phyloP scores from a whole-genome alignment of 2,329 filamentous ascomycete species.

The Magnaporthales sp. region DNA sequence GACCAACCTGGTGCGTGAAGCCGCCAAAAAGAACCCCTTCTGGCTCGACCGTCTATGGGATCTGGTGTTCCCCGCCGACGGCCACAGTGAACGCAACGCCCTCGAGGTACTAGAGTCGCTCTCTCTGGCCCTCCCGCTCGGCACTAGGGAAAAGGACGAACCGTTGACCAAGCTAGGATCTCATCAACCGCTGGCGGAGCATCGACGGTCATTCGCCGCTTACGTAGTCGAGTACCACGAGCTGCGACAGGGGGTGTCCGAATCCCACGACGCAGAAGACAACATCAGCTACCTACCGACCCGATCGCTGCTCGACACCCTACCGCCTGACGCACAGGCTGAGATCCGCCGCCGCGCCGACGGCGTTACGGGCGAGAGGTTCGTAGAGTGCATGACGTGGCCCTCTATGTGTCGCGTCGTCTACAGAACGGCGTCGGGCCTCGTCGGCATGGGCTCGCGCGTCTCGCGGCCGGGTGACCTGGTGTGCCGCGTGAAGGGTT shows the following conservation, averaged over 20 bases:
- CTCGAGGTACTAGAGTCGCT: constrained; percentile 9
- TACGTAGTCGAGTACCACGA: constrained; percentile 11
- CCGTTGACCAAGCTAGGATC: constrained; percentile 2
- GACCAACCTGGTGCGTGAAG: constrained; percentile 8
- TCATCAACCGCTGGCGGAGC: constrained; percentile 7
- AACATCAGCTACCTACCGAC: constrained; percentile 4
- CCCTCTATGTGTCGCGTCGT: constrained; percentile 11
- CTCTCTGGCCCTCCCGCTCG: constrained; percentile 9
- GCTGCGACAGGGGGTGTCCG: constrained; percentile 1
- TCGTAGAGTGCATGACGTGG: constrained; percentile 12
- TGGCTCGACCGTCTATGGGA: constrained; percentile 11
- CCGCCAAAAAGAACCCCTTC: constrained; percentile 10
- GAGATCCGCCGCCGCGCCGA: constrained; percentile 9
- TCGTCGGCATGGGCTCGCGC: constrained; percentile 11
- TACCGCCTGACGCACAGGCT: constrained; percentile 8
- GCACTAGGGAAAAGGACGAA: constrained; percentile 9
- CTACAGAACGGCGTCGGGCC: constrained; percentile 10
- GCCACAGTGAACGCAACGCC: neutral
- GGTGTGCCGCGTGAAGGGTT: constrained; percentile 10
- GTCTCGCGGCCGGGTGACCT: constrained; percentile 10
- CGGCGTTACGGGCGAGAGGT: constrained; percentile 7
- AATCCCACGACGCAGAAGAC: neutral
- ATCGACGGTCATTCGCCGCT: constrained; percentile 10
- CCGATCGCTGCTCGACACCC: constrained; percentile 9
- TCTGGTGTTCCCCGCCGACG: constrained; percentile 5